Base-by-base conservation (phyloP, 2,329 filamentous ascomycete species). In the Thelonectria rubi region DNA sequence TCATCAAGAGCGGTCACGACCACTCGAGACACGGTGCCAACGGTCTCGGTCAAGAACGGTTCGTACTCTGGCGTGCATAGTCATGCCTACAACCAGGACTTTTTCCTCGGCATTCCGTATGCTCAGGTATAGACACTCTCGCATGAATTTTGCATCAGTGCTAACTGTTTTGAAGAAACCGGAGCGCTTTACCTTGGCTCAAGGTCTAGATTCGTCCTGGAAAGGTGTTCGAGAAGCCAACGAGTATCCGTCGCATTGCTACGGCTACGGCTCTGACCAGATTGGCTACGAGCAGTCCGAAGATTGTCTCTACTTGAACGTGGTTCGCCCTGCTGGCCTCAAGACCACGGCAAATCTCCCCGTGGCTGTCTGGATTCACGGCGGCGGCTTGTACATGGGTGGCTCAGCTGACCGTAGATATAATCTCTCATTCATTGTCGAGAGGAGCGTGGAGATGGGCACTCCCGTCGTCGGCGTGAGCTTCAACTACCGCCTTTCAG, bases 231-330 rank as follows among this genome's bases (percentile, higher is more conserved):
- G 72, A 15, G 73, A 79, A 60, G 83, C 83, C 2, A 81, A 74
- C 0, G 66, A 77, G 12, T 84, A 84, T 60, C 77, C 79, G 0
- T 72, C 76, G 6, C 76, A 80, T 54, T 86, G 83, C 65, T 76
- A 83, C 37, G 82, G 82, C n/a, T 85, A 85, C 55, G 82, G 82
- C 15, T 48, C 18, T 9, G 72, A 74, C 34, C 66, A 73, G 64
- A 56, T 60, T 11, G 63, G 62, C 7, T 69, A 68, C 24, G 45
- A 54, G 0, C 62, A 66, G 50, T 71, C 78, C 11, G 87, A 89
- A 67, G 84, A 88, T 67, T 90, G 88, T 63, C 78, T 90, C 4
- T 87, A 85, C 46, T 75, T 90, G 62, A 90, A 89, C 66, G 80
- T 90, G 8, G 77, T 90, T 24, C 81, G 87, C 3, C 85, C 86